Base-by-base conservation (phyloP, 2,329 filamentous ascomycete species). In the Trichoderma harzianum region DNA sequence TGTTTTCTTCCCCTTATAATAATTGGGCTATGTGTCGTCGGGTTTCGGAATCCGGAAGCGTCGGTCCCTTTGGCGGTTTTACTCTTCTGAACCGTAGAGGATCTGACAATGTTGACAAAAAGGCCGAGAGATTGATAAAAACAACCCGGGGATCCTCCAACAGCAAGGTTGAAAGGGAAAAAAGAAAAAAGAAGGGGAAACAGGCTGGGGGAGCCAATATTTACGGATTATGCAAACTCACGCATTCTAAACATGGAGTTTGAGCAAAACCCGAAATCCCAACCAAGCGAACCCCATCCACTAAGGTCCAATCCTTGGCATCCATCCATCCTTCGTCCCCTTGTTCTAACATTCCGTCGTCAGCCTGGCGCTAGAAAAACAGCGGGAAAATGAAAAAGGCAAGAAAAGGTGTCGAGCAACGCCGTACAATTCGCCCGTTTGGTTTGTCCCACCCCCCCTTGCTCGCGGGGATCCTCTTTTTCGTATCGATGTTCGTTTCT, bases 41-140 rank as follows among this genome's bases (percentile, higher is more conserved):
- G 65, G 53, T 60, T 69, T 69, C 65, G 53, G 65, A 34, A 18
- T 69, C 36, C 65, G 65, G 55, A 69, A 69, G 55, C 65, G 43
- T 69, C 55, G 65, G 55, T 69, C 5, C 10, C n/a, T 47, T 6
- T 26, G 36, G 26, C 18, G 8, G 7, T n/a, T 24, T 32, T 47
- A n/a, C 3, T 58, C 24, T 67, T 58, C 7, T 43, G 32, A 57
- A 16, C 53, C n/a, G 62, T 34, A 16, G 24, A 67, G 32, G 24
- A 43, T 11, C 24, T 30, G 18, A 14, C 34, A 26, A 34, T 28
- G 51, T 34, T 39, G 55, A 60, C 65, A 24, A 14, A 6, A 10
- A 32, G 5, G 11, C 12, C n/a, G 26, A 26, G 32, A 26, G 28
- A 47, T 32, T 21, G 18, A 68, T 11, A 21, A 47, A 47, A 65